Conservation (phyloP, 2,329 filamentous ascomycete species). For the Beauveria sp. region DNA sequence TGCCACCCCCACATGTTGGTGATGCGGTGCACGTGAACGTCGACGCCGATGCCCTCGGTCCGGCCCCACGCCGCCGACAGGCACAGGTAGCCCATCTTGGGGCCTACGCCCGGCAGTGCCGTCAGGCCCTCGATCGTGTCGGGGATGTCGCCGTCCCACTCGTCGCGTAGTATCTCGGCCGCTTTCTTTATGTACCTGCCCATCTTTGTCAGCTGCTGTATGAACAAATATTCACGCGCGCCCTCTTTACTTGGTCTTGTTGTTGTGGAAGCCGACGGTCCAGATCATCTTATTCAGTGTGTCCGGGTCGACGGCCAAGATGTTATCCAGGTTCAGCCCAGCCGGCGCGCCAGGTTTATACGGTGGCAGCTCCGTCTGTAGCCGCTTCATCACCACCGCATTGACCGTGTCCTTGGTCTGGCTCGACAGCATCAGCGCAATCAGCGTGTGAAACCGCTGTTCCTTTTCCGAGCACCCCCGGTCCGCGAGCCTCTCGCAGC, state of each 20-base stretch:
- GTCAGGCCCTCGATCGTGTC: conserved; percentile 67
- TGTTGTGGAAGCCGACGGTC: conserved; percentile 89
- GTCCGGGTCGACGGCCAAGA: conserved; percentile 62
- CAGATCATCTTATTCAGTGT: conserved; percentile 66
- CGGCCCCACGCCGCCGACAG: conserved; percentile 63
- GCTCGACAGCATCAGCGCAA: conserved; percentile 82
- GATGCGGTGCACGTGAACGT: conserved; percentile 92
- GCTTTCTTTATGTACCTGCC: conserved; percentile 60
- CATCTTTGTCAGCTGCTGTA: background rate
- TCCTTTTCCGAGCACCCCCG: conserved; percentile 41
- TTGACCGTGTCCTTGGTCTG: conserved; percentile 94
- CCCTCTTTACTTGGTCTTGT: conserved; percentile 65
- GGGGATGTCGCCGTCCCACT: conserved; percentile 70
- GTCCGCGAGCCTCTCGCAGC: conserved; percentile 71
- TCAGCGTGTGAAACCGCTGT: conserved; percentile 76
- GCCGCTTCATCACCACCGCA: conserved; percentile 68
- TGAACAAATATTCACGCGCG: background rate
- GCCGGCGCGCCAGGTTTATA: conserved; percentile 33
- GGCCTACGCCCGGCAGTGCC: conserved; percentile 77
- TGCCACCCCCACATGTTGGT: conserved; percentile 94
- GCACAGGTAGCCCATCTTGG: conserved; percentile 91
- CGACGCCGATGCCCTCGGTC: conserved; percentile 76
- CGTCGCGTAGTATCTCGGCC: conserved; percentile 64
- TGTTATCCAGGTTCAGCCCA: conserved; percentile 66
- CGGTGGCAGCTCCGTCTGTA: conserved; percentile 66